Evolutionary conservation across 352 stramenopile genomes (phyloP).

Genomic region (Globisporangium nagaii): DNA sequence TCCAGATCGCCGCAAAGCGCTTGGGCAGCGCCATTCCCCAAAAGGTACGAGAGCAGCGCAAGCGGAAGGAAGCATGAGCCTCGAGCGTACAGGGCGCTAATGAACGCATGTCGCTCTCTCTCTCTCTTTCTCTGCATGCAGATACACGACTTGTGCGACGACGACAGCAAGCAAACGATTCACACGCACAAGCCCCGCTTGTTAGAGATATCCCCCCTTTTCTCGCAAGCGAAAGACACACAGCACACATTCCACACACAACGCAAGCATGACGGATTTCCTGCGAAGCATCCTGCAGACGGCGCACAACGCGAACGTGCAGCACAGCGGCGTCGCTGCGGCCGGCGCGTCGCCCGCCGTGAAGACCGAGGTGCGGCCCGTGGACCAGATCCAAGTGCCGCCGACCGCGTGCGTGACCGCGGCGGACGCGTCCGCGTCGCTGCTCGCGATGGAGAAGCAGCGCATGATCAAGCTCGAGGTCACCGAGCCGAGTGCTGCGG

Average conservation of each 20-base stretch:
- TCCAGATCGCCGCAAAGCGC: not conserved
- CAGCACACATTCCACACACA: not conserved
- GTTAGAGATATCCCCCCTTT: not conserved
- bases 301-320: slow-evolving; percentile 24
- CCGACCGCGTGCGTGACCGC: slow-evolving; percentile 13
- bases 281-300: slow-evolving; percentile 69
- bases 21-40: too few relatives aligned
- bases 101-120: too few relatives aligned
- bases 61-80: not conserved
- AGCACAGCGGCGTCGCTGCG: not conserved
- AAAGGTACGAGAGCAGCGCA: not conserved
- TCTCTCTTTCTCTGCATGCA: too few relatives aligned
- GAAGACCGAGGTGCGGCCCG: slow-evolving; percentile 36
- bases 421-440: slow-evolving; percentile 12
- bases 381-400: slow-evolving; percentile 61
- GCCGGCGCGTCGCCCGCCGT: slow-evolving; percentile 1
- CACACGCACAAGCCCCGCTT: too few relatives aligned
- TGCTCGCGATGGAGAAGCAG: slow-evolving; percentile 30
- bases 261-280: slow-evolving; percentile 64
- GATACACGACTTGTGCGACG: too few relatives aligned
- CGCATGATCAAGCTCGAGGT: slow-evolving; percentile 58
- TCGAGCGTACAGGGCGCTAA: too few relatives aligned
- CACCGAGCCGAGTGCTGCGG: slow-evolving; percentile 1
- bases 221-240: slow-evolving; percentile 4
- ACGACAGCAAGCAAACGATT: too few relatives aligned